Conservation (phyloP, 768 basidiomycete genomes). For the Suillus spraguei region DNA sequence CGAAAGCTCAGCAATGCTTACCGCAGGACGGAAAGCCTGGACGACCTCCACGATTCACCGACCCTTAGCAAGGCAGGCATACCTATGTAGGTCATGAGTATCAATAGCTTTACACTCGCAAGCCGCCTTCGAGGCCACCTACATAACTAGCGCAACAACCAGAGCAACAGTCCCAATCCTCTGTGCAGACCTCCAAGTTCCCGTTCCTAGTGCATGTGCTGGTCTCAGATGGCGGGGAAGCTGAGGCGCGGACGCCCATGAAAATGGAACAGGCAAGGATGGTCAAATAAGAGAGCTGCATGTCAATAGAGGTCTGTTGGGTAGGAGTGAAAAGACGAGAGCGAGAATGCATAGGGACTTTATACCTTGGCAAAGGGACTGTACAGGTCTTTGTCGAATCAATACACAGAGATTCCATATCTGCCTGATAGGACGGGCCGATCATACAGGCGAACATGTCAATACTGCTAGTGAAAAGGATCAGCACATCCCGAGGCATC, state of each 20-base stretch:
- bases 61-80: background rate
- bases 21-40: background rate
- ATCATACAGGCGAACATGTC: background rate
- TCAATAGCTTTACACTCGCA: background rate
- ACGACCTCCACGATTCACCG: background rate
- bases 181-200: background rate
- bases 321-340: background rate
- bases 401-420: background rate
- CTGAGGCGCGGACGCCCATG: background rate
- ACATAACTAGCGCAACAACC: background rate
- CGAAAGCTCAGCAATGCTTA: background rate
- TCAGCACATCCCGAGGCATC: background rate
- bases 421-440: background rate
- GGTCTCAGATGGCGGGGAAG: background rate
- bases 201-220: background rate
- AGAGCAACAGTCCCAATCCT: background rate
- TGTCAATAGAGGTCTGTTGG: background rate
- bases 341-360: background rate
- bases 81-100: background rate
- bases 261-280: background rate
- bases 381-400: background rate
- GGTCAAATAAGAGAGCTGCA: slow-evolving; percentile 1
- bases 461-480: background rate
- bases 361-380: background rate
- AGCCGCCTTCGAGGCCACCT: background rate